phyloP scores from a whole-genome alignment of 345 rosid genomes.

The Brassica incana region DNA sequence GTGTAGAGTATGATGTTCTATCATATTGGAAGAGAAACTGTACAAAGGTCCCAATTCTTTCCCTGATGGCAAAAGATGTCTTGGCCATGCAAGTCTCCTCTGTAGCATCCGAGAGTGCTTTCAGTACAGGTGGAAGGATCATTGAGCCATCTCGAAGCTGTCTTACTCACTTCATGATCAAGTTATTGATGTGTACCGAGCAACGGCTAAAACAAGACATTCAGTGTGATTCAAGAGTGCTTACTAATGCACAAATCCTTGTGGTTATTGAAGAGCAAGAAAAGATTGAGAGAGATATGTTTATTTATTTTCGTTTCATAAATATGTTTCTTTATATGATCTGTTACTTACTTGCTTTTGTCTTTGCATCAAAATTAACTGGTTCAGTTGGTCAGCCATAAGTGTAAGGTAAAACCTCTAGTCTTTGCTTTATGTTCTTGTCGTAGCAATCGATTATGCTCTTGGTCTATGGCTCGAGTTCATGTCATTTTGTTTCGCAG shows the following conservation, averaged over 20 bases:
- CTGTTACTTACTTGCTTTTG: background rate
- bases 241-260: too few relatives aligned
- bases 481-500: too few relatives aligned
- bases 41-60: background rate
- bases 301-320: background rate
- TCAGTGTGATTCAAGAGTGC: too few relatives aligned
- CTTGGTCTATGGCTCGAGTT: too few relatives aligned
- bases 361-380: background rate
- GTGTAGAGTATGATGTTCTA: background rate
- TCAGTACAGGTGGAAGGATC: too few relatives aligned
- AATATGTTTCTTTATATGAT: background rate
- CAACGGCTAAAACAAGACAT: background rate
- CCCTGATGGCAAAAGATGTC: background rate
- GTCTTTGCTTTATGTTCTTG: background rate
- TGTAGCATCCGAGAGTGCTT: background rate
- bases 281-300: too few relatives aligned
- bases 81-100: background rate
- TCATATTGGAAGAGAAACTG: background rate
- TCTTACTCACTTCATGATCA: background rate
- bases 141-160: background rate
- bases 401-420: background rate
- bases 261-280: too few relatives aligned
- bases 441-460: too few relatives aligned
- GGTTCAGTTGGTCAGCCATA: background rate
- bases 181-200: background rate